Evolutionary conservation across 148 eudicot species (phyloP).

Genomic region (Persicaria tinctoria): DNA sequence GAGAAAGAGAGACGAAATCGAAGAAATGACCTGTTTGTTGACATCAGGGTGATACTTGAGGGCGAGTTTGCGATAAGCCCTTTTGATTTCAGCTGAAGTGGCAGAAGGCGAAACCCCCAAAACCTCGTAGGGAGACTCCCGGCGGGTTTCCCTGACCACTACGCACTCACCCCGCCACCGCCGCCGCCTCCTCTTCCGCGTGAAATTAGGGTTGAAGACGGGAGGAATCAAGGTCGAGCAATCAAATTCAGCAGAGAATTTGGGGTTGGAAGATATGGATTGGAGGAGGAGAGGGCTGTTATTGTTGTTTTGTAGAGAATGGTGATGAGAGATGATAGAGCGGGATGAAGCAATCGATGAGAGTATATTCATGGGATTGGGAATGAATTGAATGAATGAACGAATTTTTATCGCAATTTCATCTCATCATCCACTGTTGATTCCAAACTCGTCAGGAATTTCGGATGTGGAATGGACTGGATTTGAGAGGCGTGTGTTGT

Average conservation of each 20-base stretch:
- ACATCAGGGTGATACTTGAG: slow-evolving; percentile 97
- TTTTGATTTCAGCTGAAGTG: slow-evolving; percentile 61
- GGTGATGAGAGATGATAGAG: slow-evolving; percentile 2
- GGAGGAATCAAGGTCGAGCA: slow-evolving; percentile 4
- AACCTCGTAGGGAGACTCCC: slow-evolving; percentile 85
- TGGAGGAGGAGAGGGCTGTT: slow-evolving; percentile 2
- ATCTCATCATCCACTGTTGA: background rate
- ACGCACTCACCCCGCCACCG: slow-evolving; percentile 7
- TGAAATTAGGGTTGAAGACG: slow-evolving; percentile 15
- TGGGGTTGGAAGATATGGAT: background rate
- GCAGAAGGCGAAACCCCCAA: slow-evolving; percentile 82
- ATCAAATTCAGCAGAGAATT: background rate
- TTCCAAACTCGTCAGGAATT: background rate
- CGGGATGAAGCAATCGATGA: slow-evolving; percentile 7
- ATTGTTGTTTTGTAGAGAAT: background rate
- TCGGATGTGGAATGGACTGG: background rate
- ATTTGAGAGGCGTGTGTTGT: background rate
- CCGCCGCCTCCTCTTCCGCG: slow-evolving; percentile 12
- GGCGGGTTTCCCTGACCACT: slow-evolving; percentile 34
- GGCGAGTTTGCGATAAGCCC: slow-evolving; percentile 94
- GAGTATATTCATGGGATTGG: slow-evolving; percentile 8
- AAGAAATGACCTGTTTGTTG: slow-evolving; percentile 62
- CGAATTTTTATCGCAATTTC: background rate
- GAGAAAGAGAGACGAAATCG: background rate
- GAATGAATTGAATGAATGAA: background rate